A percentile compares a stretch with the other conserved stretches of the same genome.
Conservation (phyloP, 1,284 basidiomycete genomes). For the Gomphus bonarii region DNA sequence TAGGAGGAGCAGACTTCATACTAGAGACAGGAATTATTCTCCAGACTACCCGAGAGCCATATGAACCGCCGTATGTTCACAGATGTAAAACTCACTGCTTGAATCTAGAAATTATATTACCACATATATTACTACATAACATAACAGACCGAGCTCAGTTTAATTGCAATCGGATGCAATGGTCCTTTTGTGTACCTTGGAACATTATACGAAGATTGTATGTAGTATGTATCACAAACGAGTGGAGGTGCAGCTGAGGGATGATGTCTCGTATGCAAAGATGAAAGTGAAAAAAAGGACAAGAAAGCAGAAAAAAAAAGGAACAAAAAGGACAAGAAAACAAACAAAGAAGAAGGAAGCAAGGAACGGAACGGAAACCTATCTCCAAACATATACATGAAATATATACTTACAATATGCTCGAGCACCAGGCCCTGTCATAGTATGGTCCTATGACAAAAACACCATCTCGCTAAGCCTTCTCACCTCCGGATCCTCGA, state of each 20-base stretch:
- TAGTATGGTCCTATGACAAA: slow-evolving; percentile 19
- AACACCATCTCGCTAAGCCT: slow-evolving; percentile 62
- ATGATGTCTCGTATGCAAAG: neutral
- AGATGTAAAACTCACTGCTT: no score
- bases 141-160: no score
- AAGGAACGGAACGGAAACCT: neutral
- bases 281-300: neutral
- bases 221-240: neutral
- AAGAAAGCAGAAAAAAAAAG: neutral
- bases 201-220: neutral
- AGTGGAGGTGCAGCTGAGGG: neutral
- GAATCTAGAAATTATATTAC: no score
- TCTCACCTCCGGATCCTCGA: slow-evolving; percentile 56
- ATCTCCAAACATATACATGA: neutral
- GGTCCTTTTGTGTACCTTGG: no score
- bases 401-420: no score
- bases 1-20: no score
- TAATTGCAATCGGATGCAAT: no score
- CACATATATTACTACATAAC: no score
- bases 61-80: no score
- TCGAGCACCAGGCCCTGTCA: no score
- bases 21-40: no score
- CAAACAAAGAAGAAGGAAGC: neutral
- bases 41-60: no score
- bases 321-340: neutral